Base-by-base conservation (phyloP, 257 asterid genomes). In the Solanum etuberosum region DNA sequence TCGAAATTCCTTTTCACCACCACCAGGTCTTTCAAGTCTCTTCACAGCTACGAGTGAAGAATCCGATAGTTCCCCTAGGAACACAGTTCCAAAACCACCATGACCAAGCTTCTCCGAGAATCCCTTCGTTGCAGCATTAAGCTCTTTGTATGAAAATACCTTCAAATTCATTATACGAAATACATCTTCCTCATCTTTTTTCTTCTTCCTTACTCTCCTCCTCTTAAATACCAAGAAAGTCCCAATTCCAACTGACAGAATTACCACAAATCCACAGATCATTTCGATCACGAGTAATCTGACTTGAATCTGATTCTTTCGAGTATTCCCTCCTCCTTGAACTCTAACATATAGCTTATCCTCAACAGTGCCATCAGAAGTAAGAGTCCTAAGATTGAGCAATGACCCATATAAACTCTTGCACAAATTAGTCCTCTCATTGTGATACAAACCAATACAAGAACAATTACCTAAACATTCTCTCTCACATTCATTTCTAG, bases 1-100 rank as follows among this genome's bases (percentile, higher is more conserved):
- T 5, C 95, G 92, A 88, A 95, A 95, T 85, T 93, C 98, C 88
- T 92, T 93, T 84, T 95, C 98, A 27, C 96, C 98, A 14, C 96
- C 92, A 65, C 97, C 95, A 12, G 96, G 94, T 88, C 96, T 89
- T 86, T 94, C 98, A 5, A 94, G 97, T 29, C 98, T 91, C 86
- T 95, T 95, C 88, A 94, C 98, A 48, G 98, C 98, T 57, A 95
- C 94, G 2, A 86, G 59, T 0, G 95, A 88, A 67, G 95, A 91
- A 89, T 95, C 96, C 1, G 92, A 87, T 29, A 96, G 77, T 67
- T 57, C 91, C 10, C 98, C 98, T 40, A 77, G 95, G 78, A 94
- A 94, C 57, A 96, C 98, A 0, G 96, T 94, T 21, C 98, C 98
- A 67, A 93, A 95, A 14, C 98, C 98, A 43, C 98, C 98, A 82